phyloP scores from a whole-genome alignment of 1,284 basidiomycete genomes.

The Cryptococcus jaspeensis region DNA sequence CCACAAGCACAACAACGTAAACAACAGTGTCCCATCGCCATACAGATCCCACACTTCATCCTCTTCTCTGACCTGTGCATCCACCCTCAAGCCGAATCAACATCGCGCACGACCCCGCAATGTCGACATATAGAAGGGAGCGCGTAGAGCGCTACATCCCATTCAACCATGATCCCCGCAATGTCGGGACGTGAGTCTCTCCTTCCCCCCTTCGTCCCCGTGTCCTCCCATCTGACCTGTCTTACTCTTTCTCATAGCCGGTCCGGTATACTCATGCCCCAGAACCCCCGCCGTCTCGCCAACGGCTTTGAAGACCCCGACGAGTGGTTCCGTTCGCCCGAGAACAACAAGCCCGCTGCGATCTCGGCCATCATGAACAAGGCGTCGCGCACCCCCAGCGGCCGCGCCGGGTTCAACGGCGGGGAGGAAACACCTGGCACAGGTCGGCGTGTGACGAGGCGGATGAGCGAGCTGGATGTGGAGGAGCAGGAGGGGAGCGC shows the following conservation, averaged over 20 bases:
- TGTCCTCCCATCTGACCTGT: not conserved
- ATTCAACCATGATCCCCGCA: slow-evolving; percentile 4
- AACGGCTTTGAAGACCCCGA: slow-evolving; percentile 84
- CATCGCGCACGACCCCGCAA: not conserved
- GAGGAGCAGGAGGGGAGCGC: slow-evolving; percentile 58
- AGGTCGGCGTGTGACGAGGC: slow-evolving; percentile 36
- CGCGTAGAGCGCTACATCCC: slow-evolving; percentile 3
- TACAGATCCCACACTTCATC: not conserved
- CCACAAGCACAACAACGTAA: no score
- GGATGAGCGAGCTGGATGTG: slow-evolving; percentile 22
- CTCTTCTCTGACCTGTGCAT: not conserved
- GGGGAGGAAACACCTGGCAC: not conserved
- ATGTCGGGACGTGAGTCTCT: slow-evolving; percentile 2
- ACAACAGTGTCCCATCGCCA: no score
- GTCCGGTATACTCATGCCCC: slow-evolving; percentile 44
- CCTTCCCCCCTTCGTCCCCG: not conserved
- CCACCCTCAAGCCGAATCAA: not conserved
- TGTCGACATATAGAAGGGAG: no score
- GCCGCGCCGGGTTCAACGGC: not conserved
- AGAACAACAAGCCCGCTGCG: not conserved
- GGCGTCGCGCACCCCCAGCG: not conserved
- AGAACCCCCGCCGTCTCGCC: slow-evolving; percentile 64
- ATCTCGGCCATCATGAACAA: not conserved
- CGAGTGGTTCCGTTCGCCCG: slow-evolving; percentile 60
- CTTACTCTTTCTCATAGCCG: slow-evolving; percentile 24